Conservation (phyloP, 257 asterid genomes). For the Nicotiana undulata region DNA sequence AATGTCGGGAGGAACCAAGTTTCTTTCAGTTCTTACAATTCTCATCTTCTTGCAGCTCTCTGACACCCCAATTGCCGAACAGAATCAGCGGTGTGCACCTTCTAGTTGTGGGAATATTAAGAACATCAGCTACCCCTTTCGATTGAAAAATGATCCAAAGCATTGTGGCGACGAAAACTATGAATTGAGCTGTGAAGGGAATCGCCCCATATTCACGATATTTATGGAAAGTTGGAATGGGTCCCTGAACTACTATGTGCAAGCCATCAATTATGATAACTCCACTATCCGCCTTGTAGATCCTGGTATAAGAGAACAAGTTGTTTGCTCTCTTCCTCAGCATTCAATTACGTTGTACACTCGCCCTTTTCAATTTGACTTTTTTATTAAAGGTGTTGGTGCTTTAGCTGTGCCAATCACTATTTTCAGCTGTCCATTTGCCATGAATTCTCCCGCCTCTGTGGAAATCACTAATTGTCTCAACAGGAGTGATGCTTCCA, state of each 20-base stretch:
- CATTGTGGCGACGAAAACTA: background rate
- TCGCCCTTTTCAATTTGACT: too few relatives aligned
- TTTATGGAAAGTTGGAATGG: too few relatives aligned
- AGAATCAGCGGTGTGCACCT: background rate
- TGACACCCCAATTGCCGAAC: background rate
- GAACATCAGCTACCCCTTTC: constrained; percentile 14
- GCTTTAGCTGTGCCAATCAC: background rate
- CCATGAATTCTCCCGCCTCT: background rate
- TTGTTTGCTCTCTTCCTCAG: background rate
- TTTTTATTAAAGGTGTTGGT: too few relatives aligned
- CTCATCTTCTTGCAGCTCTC: background rate
- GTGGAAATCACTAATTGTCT: background rate
- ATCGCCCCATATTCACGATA: background rate
- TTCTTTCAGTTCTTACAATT: background rate
- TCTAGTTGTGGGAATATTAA: constrained; percentile 8
- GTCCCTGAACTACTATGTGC: background rate
- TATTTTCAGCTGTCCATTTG: constrained; percentile 23
- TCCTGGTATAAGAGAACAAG: background rate
- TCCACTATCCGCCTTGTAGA: background rate
- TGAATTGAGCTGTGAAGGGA: background rate
- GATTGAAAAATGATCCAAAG: background rate
- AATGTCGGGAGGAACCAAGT: background rate
- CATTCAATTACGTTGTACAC: background rate
- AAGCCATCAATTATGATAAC: background rate
- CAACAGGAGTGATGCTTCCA: background rate